phyloP scores from a whole-genome alignment of 768 basidiomycete genomes.

The Lentinula detonsa region DNA sequence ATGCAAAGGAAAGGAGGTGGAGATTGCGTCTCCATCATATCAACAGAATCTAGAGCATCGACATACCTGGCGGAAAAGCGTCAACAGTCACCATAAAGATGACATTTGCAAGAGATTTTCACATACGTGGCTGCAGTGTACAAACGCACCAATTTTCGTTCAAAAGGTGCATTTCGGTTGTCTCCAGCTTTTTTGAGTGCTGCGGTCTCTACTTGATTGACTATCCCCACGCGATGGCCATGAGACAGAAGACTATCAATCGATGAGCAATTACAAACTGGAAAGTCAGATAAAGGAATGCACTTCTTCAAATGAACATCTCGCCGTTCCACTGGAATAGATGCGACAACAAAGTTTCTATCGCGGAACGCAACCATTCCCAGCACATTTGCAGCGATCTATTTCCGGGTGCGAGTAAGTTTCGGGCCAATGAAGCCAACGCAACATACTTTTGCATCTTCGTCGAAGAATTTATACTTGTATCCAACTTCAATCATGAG shows the following conservation, averaged over 20 bases:
- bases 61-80: constrained; percentile 54
- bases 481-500: constrained; percentile 84
- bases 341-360: constrained; percentile 71
- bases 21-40: constrained; percentile 48
- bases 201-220: constrained; percentile 80
- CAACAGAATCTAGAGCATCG: constrained; percentile 67
- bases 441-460: constrained; percentile 65
- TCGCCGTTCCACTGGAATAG: constrained; percentile 62
- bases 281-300: constrained; percentile 10
- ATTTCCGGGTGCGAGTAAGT: background rate
- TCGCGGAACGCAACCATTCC: constrained; percentile 70
- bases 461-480: constrained; percentile 77
- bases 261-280: background rate
- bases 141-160: constrained; percentile 66
- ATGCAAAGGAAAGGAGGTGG: constrained; percentile 71
- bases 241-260: constrained; percentile 58
- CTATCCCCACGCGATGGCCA: constrained; percentile 80
- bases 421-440: background rate
- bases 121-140: constrained; percentile 87
- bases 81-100: background rate
- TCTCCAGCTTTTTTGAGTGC: constrained; percentile 82
- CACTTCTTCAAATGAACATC: constrained; percentile 76
- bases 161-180: constrained; percentile 68
- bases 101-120: background rate
- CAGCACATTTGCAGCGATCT: constrained; percentile 73